Base-by-base conservation (phyloP, 345 rosid genomes). In the Rhodamnia rubescens region DNA sequence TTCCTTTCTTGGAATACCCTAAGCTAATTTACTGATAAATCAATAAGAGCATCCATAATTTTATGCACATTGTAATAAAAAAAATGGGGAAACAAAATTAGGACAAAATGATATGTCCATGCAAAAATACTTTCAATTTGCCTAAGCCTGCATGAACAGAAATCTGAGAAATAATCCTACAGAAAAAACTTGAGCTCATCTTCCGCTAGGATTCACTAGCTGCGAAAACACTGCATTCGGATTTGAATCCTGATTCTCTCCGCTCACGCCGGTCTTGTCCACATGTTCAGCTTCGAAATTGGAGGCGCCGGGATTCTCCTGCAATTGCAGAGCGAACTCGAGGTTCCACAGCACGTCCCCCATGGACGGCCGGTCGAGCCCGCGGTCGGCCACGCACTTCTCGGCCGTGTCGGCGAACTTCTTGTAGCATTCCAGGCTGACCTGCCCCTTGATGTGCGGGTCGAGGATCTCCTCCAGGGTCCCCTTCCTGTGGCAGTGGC, bases 261-360 rank as follows among this genome's bases (percentile, higher is more conserved):
- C 85, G 8, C 55, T 83, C n/a, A 36, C 20, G 0, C n/a, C 47
- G 69, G 84, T 89, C 74, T 59, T 59, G 56, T 64, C 88, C 5
- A 85, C 85, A 4, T 69, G 82, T 26, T 84, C 85, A 5, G 84
- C 84, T 8, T 61, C 87, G n/a, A 57, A 1, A 27, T 87, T 82
- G 11, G 87, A 21, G 18, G 87, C 87, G 3, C 91, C 91, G 20
- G 93, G 89, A 75, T 88, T 88, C 54, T 90, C 93, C 52, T 92
- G 91, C 74, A 95, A 42, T 54, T 95, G 98, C 74, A 93, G 92
- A 5, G 95, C 92, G 47, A 90, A 91, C 83, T 96, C 98, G 10
- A 96, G 94, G 82, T 91, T 94, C 98, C 98, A 92, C 57, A 95
- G 84, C 55, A 95, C 95, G 84, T 95, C 98, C 1, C 97, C 98